Conservation (phyloP, 1,139 yeast genomes). For the Candida pseudoviswanathii region DNA sequence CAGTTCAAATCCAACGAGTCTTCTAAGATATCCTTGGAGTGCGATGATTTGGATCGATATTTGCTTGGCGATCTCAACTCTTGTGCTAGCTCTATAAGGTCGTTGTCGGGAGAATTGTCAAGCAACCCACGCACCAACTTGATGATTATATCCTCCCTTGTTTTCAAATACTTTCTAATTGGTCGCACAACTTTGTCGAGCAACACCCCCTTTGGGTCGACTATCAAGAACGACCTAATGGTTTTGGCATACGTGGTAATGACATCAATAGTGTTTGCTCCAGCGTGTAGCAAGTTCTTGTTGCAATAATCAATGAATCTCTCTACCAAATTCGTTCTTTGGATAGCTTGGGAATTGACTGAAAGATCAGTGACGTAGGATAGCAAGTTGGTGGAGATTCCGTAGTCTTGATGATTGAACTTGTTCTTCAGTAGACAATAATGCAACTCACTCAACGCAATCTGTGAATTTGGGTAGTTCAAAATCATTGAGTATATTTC, state of each 20-base stretch:
- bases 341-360: slow-evolving; percentile 31
- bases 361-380: slow-evolving; percentile 24
- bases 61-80: slow-evolving; percentile 39
- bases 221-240: slow-evolving; percentile 66
- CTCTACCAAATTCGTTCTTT: slow-evolving; percentile 56
- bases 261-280: slow-evolving; percentile 77
- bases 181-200: slow-evolving; percentile 79
- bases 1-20: slow-evolving; percentile 58
- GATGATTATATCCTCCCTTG: slow-evolving; percentile 72
- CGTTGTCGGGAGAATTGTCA: slow-evolving; percentile 45
- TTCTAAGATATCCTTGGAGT: slow-evolving; percentile 22
- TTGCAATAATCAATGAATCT: slow-evolving; percentile 56
- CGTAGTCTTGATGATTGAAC: slow-evolving; percentile 16
- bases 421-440: slow-evolving; percentile 39
- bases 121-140: slow-evolving; percentile 74
- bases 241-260: slow-evolving; percentile 71
- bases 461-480: slow-evolving; percentile 57
- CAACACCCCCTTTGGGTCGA: slow-evolving; percentile 89
- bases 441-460: slow-evolving; percentile 67
- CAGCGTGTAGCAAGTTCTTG: slow-evolving; percentile 68
- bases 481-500: slow-evolving; percentile 70
- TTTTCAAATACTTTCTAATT: slow-evolving; percentile 64
- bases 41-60: slow-evolving; percentile 13
- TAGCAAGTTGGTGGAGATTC: slow-evolving; percentile 15
- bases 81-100: slow-evolving; percentile 52